These are phyloP conservation scores for Sophora flavescens DNA, from an alignment of 306 rosid genomes.

Conservation along the genomic window DNA sequence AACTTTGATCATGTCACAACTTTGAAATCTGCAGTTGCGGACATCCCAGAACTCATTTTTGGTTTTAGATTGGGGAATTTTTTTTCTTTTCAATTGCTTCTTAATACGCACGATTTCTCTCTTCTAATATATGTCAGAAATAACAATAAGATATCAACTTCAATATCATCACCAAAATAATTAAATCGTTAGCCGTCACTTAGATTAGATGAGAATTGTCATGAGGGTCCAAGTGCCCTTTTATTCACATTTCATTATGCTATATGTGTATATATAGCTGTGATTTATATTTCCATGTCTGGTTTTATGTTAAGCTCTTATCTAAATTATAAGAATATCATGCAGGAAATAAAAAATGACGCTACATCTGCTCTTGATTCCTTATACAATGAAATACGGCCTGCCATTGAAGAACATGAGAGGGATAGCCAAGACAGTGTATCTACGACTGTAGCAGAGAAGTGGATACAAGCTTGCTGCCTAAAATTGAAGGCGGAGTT, in stretches of 20 bases:
- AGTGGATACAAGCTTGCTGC: conserved; percentile 94
- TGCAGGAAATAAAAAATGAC: conserved; percentile 73
- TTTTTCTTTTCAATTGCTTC: too few relatives aligned
- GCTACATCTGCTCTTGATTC: conserved; percentile 70
- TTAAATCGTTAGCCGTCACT: conserved; percentile 6
- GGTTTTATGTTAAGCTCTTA: conserved; percentile 14
- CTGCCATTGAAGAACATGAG: conserved; percentile 97
- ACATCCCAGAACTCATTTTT: too few relatives aligned
- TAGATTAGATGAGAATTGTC: conserved; percentile 2
- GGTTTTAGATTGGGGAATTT: too few relatives aligned
- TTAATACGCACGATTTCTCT: too few relatives aligned
- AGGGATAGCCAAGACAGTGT: conserved; percentile 94
- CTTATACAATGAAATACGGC: conserved; percentile 87
- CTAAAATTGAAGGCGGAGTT: conserved; percentile 84
- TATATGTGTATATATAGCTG: not conserved
- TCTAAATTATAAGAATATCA: conserved; percentile 12
- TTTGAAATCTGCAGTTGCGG: too few relatives aligned
- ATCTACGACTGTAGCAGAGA: conserved; percentile 90
- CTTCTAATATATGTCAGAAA: too few relatives aligned
- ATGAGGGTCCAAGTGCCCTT: not conserved
- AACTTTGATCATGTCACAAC: too few relatives aligned
- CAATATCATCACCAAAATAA: not conserved
- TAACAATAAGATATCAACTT: too few relatives aligned
- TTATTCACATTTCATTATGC: not conserved
- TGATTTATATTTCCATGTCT: conserved; percentile 31